Base-by-base conservation (phyloP, 306 rosid species). In the Trifolium dubium region DNA sequence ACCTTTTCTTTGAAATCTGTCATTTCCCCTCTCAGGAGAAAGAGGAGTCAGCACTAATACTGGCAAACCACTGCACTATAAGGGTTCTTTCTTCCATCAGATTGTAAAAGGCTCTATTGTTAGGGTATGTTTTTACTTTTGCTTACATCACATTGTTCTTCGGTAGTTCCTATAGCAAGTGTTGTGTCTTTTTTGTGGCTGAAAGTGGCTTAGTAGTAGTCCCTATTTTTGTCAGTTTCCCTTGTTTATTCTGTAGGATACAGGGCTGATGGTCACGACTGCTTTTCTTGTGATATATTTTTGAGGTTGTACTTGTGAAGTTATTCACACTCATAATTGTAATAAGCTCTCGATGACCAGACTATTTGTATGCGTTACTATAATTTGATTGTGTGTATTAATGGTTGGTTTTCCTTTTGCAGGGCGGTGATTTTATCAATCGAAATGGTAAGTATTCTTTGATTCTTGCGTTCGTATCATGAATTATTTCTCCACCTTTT, bases 191-290 rank as follows among this genome's bases (percentile, higher is more conserved):
- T 63, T 54, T 77, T 86, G 83, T 84, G 83, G 89, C 69, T 86
- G 83, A 84, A 83, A 81, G 74, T 75, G 86, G 79, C 85, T 86
- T 80, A 80, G 91, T 78, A 86, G 91, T 85, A 88, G 90, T 81
- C 84, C 64, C 64, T 39, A 6, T 67, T 64, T 64, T 37, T 17
- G 69, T 64, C 69, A 64, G 90, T 88, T 88, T 89, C 90, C 85
- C 86, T 94, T 89, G 87, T 91, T 94, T 86, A 91, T 89, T 86
- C 94, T 91, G 97, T 92, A 90, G 92, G 98, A 85, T 86, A 83
- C 92, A 86, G 89, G 88, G 89, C 89, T 85, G 96, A 92, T 63
- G 96, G 83, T 84, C 93, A 80, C 86, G 73, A 81, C 87, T 87
- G 90, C 87, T 87, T 90, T 88, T 90, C 89, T 88, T 87, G 96